A percentile compares a stretch with the other conserved stretches of the same genome.
These are phyloP conservation scores for Sorghum bicolor DNA, from an alignment of 176 grass and related monocot species.

Conservation along the genomic window Sorghum_bicolor_NCBIv3 NC_012879.2:56498001-56498500, in stretches of 20 bases:
- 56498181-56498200: not conserved
- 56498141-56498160: not conserved
- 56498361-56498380: constrained; percentile 21
- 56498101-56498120: not conserved
- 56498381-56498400: constrained; percentile 21
- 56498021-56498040: not conserved
- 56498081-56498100: not conserved
- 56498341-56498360: constrained; percentile 15
- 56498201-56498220: too few relatives aligned
- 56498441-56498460: not conserved
- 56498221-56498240: too few relatives aligned
- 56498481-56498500: not conserved
- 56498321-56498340: not conserved
- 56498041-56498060: not conserved
- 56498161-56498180: not conserved
- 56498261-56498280: not conserved
- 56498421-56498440: constrained; percentile 1
- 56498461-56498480: not conserved
- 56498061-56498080: not conserved
- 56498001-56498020: not conserved
- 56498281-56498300: not conserved
- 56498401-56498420: constrained; percentile 38
- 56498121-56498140: not conserved
- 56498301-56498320: not conserved
- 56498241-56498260: not conserved